These are phyloP conservation scores for Gynostemma pentaphyllum DNA, from an alignment of 306 rosid genomes.

Conservation along the genomic window DNA sequence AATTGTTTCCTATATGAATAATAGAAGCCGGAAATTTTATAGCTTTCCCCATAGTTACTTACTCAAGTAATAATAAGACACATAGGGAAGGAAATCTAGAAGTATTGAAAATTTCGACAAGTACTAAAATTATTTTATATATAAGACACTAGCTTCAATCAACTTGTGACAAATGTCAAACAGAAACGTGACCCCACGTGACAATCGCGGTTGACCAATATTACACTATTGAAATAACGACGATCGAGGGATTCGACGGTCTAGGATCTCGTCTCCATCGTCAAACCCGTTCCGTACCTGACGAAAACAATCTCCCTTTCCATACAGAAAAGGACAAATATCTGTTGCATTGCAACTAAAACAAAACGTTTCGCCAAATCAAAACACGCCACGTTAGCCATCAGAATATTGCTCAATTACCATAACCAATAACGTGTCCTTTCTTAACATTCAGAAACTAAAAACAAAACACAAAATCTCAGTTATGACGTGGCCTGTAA, in stretches of 20 bases:
- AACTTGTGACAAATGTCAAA: too few relatives aligned
- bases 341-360: not conserved
- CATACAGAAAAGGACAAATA: conserved; percentile 1
- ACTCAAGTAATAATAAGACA: too few relatives aligned
- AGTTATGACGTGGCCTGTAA: not conserved
- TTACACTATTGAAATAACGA: too few relatives aligned
- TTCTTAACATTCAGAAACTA: not conserved
- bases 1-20: too few relatives aligned
- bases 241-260: not conserved
- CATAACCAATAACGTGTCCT: not conserved
- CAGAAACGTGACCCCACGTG: too few relatives aligned
- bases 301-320: not conserved
- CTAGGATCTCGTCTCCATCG: not conserved
- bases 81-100: too few relatives aligned
- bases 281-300: not conserved
- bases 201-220: too few relatives aligned
- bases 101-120: too few relatives aligned
- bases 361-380: not conserved
- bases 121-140: too few relatives aligned
- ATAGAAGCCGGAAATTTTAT: too few relatives aligned
- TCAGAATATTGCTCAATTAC: not conserved
- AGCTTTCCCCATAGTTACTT: too few relatives aligned
- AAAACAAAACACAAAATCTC: not conserved
- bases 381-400: not conserved
- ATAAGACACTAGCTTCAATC: too few relatives aligned